phyloP scores from a whole-genome alignment of 345 rosid genomes.

The Crucihimalaya himalaica region DNA sequence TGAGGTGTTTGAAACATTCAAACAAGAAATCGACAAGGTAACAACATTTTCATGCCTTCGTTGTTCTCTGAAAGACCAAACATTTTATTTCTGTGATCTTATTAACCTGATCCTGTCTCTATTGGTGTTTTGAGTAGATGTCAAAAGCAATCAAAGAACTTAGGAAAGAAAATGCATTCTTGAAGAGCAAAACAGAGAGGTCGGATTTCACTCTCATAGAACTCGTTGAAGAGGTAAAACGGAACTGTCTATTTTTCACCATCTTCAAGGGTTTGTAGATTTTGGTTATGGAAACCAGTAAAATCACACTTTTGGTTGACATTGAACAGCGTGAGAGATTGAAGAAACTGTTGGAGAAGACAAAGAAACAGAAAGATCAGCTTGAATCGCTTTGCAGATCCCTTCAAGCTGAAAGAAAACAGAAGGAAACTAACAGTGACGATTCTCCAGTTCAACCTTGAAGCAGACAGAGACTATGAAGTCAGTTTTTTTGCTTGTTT shows the following conservation, averaged over 20 bases:
- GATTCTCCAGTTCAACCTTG: constrained; percentile 27
- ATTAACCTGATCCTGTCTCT: constrained; percentile 1
- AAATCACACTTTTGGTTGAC: background rate
- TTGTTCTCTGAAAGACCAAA: background rate
- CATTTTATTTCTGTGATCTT: background rate
- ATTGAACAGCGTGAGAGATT: constrained; percentile 63
- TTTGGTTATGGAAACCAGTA: background rate
- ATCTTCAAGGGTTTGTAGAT: background rate
- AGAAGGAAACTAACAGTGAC: constrained; percentile 34
- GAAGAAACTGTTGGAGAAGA: constrained; percentile 83
- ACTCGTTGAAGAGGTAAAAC: constrained; percentile 87
- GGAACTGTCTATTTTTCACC: background rate
- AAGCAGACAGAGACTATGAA: constrained; percentile 3
- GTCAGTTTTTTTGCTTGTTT: background rate
- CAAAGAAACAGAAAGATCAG: constrained; percentile 89
- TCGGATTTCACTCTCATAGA: constrained; percentile 73
- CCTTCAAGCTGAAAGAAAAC: constrained; percentile 92
- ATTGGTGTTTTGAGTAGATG: constrained; percentile 53
- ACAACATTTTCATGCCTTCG: background rate
- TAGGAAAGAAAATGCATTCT: constrained; percentile 77
- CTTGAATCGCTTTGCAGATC: constrained; percentile 88
- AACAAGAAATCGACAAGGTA: constrained; percentile 94
- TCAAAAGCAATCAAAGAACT: constrained; percentile 86
- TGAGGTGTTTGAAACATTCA: constrained; percentile 90
- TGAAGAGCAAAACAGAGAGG: constrained; percentile 87